Base-by-base conservation (phyloP, 257 asterid species). In the Rubia yunnanensis region DNA sequence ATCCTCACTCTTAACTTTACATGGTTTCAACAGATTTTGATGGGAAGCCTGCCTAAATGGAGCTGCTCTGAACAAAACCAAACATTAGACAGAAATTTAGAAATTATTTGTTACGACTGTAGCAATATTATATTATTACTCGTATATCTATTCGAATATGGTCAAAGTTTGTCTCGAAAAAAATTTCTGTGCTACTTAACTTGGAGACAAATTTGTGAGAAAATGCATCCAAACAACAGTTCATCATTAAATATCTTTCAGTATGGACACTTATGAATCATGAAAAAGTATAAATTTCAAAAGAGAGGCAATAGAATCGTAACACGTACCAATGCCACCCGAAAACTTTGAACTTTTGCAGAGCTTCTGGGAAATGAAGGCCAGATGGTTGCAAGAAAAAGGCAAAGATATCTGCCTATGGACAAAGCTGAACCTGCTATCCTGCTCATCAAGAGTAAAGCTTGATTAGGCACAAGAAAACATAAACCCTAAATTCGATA, bases 1-100 rank as follows among this genome's bases (percentile, higher is more conserved):
- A 65, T 92, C 95, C 74, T 84, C 99, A 59, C 87, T 76, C 41
- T 85, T 84, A 41, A 83, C 95, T 65, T 67, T 80, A 73, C 88
- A 86, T 58, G 79, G 58, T 61, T 55, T 68, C 73, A 67, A 10
- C n/a, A 66, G 64, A 20, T 73, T 77, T 63, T 82, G 66, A 78
- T 77, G 72, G 65, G 85, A 77, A 75, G 86, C 75, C 73, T 71
- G 79, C 71, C 74, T 72, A 17, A 58, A 80, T 62, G 76, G 73
- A 74, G 52, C 86, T 81, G 92, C 71, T 78, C 89, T 83, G 86
- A 71, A 84, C 72, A 79, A 72, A 76, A 59, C 3, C 68, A 67
- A 68, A 41, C 50, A 67, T 78, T 66, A 77, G 68, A 74, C 75
- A 38, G 60, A 76, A 44, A 50, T 60, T 54, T 5, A 26, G 14